Base-by-base conservation (phyloP, 768 basidiomycete genomes). In the Baorangia bicolor region DNA sequence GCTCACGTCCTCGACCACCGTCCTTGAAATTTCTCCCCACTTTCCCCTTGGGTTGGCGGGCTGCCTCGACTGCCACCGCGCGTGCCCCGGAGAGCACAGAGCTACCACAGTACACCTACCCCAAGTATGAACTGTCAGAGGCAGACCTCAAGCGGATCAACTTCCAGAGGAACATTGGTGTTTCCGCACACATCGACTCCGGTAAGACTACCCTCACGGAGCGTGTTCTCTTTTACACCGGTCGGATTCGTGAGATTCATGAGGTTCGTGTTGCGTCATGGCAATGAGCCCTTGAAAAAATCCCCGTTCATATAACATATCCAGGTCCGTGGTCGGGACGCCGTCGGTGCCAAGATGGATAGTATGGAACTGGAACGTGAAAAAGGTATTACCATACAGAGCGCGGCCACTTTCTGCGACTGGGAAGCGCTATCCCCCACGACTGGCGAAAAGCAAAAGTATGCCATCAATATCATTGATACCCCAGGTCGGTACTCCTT, bases 261-360 rank as follows among this genome's bases (percentile, higher is more conserved):
- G 97, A 99, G 82, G 94, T 93, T 64, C 61, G 86, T 73, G 42
- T 57, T 53, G 41, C 33, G 38, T 44, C 37, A 27, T 35, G 2
- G 18, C 14, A 42, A 18, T 12, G 27, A n/a, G 23, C 16, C 12
- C 10, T 42, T n/a, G 9, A 28, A 25, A 4, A 9, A 34, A 12
- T 18, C 16, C 38, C 40, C 38, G 4, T 40, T 48, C 16, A 56
- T 23, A 41, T 41, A 8, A 16, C 16, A 11, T 18, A 16, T 38
- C 13, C 64, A 92, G 90, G 92, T 96, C 57, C 82, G 97, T 57
- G 97, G 97, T 41, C 83, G 90, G 51, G 97, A 99, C 71, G 86
- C 88, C 28, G 94, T 98, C 20, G 97, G 97, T 49, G 97, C 97
- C 9, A 99, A 99, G 78, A 99, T 99, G 97, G 97, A 99, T 73